Conservation (phyloP, 305 asterid species). For the Petunia hybrid region DNA sequence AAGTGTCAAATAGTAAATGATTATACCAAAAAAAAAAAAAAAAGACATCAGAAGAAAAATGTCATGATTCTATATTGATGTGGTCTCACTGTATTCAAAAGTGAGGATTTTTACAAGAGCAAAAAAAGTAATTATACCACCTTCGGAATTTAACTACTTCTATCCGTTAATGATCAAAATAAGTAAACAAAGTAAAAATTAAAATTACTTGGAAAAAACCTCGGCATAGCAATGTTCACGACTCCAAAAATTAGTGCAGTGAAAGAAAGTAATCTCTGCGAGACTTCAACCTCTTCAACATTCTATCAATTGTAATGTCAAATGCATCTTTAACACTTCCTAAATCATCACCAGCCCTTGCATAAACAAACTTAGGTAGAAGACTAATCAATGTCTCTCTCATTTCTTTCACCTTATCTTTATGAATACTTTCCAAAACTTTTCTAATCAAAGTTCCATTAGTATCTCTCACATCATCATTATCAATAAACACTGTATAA, state of each 20-base stretch:
- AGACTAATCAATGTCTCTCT: slow-evolving; percentile 41
- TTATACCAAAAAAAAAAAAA: no score
- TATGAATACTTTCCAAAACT: slow-evolving; percentile 38
- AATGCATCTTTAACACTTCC: slow-evolving; percentile 43
- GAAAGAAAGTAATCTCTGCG: slow-evolving; percentile 17
- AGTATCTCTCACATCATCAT: slow-evolving; percentile 42
- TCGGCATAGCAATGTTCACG: not conserved
- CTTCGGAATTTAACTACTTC: slow-evolving; percentile 1
- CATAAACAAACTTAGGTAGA: slow-evolving; percentile 46
- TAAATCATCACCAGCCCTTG: slow-evolving; percentile 23
- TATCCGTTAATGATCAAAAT: not conserved
- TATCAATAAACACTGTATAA: slow-evolving; percentile 51
- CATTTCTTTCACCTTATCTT: slow-evolving; percentile 44
- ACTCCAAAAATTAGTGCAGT: not conserved
- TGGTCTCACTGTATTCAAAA: slow-evolving; percentile 1
- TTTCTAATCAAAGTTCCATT: slow-evolving; percentile 41
- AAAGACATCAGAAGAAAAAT: not conserved
- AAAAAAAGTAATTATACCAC: not conserved
- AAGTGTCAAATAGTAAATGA: no score
- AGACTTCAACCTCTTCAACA: slow-evolving; percentile 34
- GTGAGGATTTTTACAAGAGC: slow-evolving; percentile 14
- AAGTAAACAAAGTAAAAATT: not conserved
- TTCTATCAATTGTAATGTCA: slow-evolving; percentile 45
- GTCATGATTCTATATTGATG: not conserved
- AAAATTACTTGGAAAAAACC: not conserved